These are phyloP conservation scores for Suhomyces pyralidae DNA, from an alignment of 805 yeast genomes.

Conservation along the genomic window DNA sequence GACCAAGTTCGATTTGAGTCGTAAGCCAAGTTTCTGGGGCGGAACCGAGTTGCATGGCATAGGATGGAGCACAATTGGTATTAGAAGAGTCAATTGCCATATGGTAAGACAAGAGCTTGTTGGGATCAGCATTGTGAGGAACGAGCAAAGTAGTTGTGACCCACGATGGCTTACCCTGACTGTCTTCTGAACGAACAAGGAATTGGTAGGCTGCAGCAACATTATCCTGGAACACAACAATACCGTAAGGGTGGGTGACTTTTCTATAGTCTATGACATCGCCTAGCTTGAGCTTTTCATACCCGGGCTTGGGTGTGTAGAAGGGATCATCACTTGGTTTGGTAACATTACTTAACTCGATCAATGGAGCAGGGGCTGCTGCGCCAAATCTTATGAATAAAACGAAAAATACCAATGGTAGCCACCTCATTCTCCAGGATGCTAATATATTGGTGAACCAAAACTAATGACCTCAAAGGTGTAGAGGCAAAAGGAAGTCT, in stretches of 20 bases:
- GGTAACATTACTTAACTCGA: neutral
- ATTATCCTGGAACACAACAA: constrained; percentile 7
- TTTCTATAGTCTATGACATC: constrained; percentile 12
- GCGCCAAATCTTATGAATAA: neutral
- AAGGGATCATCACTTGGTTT: constrained; percentile 11
- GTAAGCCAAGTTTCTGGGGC: constrained; percentile 10
- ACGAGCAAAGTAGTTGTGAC: constrained; percentile 26
- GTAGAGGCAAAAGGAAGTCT: neutral
- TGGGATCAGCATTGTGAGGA: constrained; percentile 27
- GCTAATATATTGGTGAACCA: neutral
- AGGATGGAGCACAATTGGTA: constrained; percentile 27
- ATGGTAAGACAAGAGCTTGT: constrained; percentile 26
- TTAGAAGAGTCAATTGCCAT: constrained; percentile 27
- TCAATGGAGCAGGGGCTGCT: neutral
- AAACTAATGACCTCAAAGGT: neutral
- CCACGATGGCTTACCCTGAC: constrained; percentile 24
- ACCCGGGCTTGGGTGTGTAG: constrained; percentile 14
- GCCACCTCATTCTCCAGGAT: neutral
- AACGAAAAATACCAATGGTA: neutral
- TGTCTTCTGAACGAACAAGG: constrained; percentile 16
- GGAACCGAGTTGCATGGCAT: constrained; percentile 17
- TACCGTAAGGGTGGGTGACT: constrained; percentile 10
- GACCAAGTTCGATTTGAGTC: constrained; percentile 15
- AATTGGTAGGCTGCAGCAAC: constrained; percentile 13
- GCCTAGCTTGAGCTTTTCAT: constrained; percentile 11